Evolutionary conservation across 768 basidiomycete genomes (phyloP), one percentile per base, ranked within the genome.

Genomic region (Boletus reticuloceps): DNA sequence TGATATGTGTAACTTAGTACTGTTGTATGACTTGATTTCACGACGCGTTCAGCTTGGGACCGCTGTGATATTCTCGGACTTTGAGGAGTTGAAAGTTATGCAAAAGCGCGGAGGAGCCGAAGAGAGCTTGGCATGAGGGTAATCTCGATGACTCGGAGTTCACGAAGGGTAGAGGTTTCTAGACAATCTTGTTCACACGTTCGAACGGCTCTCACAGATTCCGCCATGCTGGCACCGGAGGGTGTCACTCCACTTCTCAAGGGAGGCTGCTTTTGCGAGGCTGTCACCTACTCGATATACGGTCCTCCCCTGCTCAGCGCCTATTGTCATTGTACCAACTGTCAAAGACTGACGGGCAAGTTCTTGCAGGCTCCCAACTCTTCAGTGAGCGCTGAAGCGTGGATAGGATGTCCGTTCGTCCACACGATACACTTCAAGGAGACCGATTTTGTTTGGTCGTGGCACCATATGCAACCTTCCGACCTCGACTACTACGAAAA

Each of bases 281-380:
- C 72, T 4, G 70, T 80, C 5, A 67, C 79, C 0, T 88, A 82
- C 57, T 56, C 72, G 45, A 73, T 84, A 3, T 67, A 66, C 12
- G 81, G 80, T 2, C 67, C 64, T 34, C 84, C 86, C 1, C 59
- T 80, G 5, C 69, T 82, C 34, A 81, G 80, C 58, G 85, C 82
- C 6, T 88, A 82, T 62, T 88, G 85, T 58, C 88, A 89, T 62
- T 89, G 88, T 63, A 83, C 82, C 5, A 66, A 78, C n/a, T 89
- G 88, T 62, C 87, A 88, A 67, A 73, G 79, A 39, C 64, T 86
- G 48, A 81, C 71, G 59, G 82, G 85, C 80, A 63, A 54, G 74
- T 56, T 46, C 27, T 29, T 36, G 39, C 49, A 16, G 4, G 31
- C 49, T 44, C 6, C 27, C 27, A 17, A 20, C 16, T 9, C 20